Evolutionary conservation across 768 basidiomycete species (phyloP).

Genomic region (Paxillus rubicundulus): DNA sequence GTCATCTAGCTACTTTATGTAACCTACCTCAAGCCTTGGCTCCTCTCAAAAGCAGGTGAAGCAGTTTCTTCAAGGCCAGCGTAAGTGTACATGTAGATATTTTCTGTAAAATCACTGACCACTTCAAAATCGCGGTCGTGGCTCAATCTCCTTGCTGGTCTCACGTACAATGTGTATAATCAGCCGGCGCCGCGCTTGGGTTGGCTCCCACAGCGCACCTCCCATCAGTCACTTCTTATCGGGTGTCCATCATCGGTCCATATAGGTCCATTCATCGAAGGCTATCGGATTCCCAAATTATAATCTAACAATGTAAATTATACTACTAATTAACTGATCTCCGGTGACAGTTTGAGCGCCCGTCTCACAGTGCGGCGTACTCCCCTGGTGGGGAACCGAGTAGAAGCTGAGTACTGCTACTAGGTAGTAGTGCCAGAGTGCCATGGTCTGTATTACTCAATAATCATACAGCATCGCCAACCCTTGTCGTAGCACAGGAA

Average conservation of each 20-base stretch:
- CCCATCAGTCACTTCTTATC: slow-evolving; percentile 56
- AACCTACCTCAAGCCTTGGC: slow-evolving; percentile 24
- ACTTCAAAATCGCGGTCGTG: not conserved
- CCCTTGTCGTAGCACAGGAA: not conserved
- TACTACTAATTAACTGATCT: slow-evolving; percentile 10
- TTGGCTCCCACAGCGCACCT: slow-evolving; percentile 33
- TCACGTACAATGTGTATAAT: not conserved
- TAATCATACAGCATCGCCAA: no score
- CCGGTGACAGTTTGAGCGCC: slow-evolving; percentile 24
- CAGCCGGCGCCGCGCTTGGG: slow-evolving; percentile 5
- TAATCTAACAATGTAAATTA: slow-evolving; percentile 15
- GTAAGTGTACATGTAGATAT: no score
- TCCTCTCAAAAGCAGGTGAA: slow-evolving; percentile 6
- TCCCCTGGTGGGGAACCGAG: slow-evolving; percentile 17
- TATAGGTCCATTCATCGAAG: slow-evolving; percentile 34
- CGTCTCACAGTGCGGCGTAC: slow-evolving; percentile 11
- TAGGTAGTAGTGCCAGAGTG: no score
- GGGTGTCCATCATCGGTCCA: slow-evolving; percentile 32
- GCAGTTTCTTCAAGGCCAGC: no score
- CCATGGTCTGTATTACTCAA: no score
- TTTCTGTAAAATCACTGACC: no score
- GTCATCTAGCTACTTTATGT: slow-evolving; percentile 46
- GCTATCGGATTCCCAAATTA: slow-evolving; percentile 28
- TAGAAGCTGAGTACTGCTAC: no score
- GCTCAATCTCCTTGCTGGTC: not conserved